Percentiles rank a stretch among this genome's conserved stretches.
phyloP scores from a whole-genome alignment of 805 yeast genomes.

The Lipomyces yamanashiensis region DNA sequence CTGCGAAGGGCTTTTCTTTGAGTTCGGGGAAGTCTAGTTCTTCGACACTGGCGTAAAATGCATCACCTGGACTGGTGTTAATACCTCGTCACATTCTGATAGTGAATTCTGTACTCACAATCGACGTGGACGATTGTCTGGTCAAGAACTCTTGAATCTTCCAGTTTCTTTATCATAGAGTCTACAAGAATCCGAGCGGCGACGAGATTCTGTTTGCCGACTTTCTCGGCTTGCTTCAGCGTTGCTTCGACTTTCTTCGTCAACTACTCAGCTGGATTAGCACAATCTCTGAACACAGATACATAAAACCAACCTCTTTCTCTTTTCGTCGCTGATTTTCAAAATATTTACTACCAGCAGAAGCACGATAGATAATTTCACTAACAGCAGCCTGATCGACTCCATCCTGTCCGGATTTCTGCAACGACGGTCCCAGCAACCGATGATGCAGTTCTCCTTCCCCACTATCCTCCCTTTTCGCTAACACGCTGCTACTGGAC shows the following conservation, averaged over 20 bases:
- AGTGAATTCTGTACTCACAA: conserved; percentile 24
- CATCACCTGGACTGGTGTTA: conserved; percentile 54
- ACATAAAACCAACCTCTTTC: conserved; percentile 7
- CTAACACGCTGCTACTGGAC: not conserved
- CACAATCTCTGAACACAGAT: not conserved
- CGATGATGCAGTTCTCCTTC: conserved; percentile 34
- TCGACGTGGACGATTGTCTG: conserved; percentile 40
- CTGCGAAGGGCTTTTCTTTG: conserved; percentile 66
- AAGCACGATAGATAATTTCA: conserved; percentile 37
- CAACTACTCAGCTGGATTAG: conserved; percentile 6
- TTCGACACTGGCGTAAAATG: conserved; percentile 91
- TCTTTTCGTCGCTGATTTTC: conserved; percentile 38
- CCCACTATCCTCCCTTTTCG: conserved; percentile 1
- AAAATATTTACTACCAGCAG: conserved; percentile 38
- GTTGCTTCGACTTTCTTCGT: conserved; percentile 25
- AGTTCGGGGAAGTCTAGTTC: conserved; percentile 61
- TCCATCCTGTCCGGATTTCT: conserved; percentile 38
- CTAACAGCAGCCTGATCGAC: conserved; percentile 38
- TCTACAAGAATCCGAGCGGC: conserved; percentile 28
- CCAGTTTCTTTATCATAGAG: conserved; percentile 19
- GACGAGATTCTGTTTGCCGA: conserved; percentile 23
- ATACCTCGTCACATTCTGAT: not conserved
- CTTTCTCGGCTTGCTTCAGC: conserved; percentile 15
- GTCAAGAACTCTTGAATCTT: conserved; percentile 33
- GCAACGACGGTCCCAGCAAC: conserved; percentile 38